phyloP scores from a whole-genome alignment of 129 eudicot species.

The Escallonia herrerae region DNA sequence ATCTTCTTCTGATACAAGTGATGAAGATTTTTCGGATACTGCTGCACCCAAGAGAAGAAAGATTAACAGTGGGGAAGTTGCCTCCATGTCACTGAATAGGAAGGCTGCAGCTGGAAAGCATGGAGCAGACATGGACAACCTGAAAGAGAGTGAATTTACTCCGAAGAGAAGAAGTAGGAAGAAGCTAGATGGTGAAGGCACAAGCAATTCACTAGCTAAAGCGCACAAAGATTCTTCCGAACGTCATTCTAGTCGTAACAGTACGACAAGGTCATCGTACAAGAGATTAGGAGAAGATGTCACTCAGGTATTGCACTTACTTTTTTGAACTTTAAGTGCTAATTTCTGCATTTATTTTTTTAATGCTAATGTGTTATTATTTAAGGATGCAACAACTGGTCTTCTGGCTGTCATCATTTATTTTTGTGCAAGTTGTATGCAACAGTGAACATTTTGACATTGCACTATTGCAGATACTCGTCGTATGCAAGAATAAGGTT shows the following conservation, averaged over 20 bases:
- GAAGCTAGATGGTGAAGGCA: slow-evolving; percentile 29
- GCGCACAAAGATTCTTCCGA: slow-evolving; percentile 18
- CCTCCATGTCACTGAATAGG: neutral
- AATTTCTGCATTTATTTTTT: too few species aligned
- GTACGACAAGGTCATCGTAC: slow-evolving; percentile 19
- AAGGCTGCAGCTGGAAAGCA: neutral
- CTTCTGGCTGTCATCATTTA: too few species aligned
- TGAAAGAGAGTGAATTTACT: slow-evolving; percentile 17
- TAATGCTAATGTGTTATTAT: too few species aligned
- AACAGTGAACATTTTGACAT: too few species aligned
- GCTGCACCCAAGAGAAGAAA: slow-evolving; percentile 30
- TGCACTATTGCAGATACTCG: too few species aligned
- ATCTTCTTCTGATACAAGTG: slow-evolving; percentile 82
- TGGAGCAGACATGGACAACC: slow-evolving; percentile 6
- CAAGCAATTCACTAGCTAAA: slow-evolving; percentile 21
- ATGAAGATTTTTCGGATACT: slow-evolving; percentile 62
- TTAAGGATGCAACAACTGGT: too few species aligned
- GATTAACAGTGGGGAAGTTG: slow-evolving; percentile 13
- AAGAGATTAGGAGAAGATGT: slow-evolving; percentile 57
- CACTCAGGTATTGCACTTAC: slow-evolving; percentile 52
- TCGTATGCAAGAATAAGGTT: too few species aligned
- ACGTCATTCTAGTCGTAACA: slow-evolving; percentile 30
- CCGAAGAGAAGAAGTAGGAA: slow-evolving; percentile 14
- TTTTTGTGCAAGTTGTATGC: too few species aligned
- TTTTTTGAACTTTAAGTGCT: too few species aligned